Base-by-base conservation (phyloP, 2,329 filamentous ascomycete species). In the Cordyceps sp. region DNA sequence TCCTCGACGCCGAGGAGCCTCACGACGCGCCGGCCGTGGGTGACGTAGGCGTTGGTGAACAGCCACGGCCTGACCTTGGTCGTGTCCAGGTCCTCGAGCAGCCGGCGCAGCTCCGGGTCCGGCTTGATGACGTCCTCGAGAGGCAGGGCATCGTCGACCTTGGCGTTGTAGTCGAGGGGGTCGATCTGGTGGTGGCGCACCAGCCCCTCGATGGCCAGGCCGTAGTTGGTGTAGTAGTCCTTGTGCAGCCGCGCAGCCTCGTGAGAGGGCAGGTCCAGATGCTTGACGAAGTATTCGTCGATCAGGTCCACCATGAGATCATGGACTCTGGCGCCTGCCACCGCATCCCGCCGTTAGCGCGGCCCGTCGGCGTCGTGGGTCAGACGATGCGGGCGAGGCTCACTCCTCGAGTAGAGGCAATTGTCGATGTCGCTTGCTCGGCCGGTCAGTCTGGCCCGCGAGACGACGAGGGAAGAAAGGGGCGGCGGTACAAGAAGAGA, bases 151-250 rank as follows among this genome's bases (percentile, higher is more conserved):
- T 98, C 90, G 49, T 98, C 90, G 10, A 98, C 90, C 55, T 93
- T 78, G 41, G 70, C 59, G 53, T 98, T 98, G 62, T 96, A 98
- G 34, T 92, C 85, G 5, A 98, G 64, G 2, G 90, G 82, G 47
- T 96, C 83, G 45, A 98, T 93, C 55, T 93, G 76, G 60, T 98
- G 90, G 56, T 94, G 81, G 9, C 84, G 76, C 24, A 93, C 83
- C 2, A 98, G 69, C 2, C 90, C 90, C 58, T 96, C 85, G 40
- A 98, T 92, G 20, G 90, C 90, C n/a, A 98, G 72, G 20, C 92
- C 90, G 52, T 98, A 98, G 53, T 82, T 85, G 47, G 76, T 78
- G 61, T 96, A 98, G 62, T 98, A 98, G 45, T 86, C 81, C 53
- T 74, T 66, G 55, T 96, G 90, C 18, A 98, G 71, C 45, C 77